phyloP scores from a whole-genome alignment of 345 rosid genomes.

The Aquilaria yunnanensis region DNA sequence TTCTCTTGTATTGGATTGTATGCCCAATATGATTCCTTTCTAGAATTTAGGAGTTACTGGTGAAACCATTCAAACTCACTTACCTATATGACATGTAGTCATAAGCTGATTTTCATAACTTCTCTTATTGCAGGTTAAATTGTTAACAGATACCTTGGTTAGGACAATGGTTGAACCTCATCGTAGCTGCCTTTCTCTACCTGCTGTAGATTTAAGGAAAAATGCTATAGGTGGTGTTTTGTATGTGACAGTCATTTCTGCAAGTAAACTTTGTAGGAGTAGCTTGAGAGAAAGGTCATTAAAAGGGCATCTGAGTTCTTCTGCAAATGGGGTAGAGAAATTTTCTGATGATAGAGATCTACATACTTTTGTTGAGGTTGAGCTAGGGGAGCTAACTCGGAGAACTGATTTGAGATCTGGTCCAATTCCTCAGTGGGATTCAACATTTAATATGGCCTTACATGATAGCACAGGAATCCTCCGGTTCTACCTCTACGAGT shows the following conservation, averaged over 20 bases:
- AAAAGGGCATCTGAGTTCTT: conserved; percentile 35
- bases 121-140: conserved; percentile 47
- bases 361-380: conserved; percentile 88
- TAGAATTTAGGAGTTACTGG: not conserved
- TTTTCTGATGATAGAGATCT: conserved; percentile 43
- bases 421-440: conserved; percentile 66
- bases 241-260: conserved; percentile 71
- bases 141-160: conserved; percentile 70
- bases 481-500: conserved; percentile 64
- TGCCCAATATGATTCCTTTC: not conserved
- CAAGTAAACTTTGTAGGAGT: conserved; percentile 50
- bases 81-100: not conserved
- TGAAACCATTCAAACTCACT: not conserved
- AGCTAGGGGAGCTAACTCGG: conserved; percentile 75
- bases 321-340: conserved; percentile 29
- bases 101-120: conserved; percentile 1
- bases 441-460: conserved; percentile 88
- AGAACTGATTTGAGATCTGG: conserved; percentile 59
- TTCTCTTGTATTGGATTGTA: not conserved
- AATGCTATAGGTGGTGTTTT: conserved; percentile 78
- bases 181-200: conserved; percentile 70
- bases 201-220: conserved; percentile 73
- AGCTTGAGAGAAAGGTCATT: conserved; percentile 57
- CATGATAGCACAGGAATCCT: conserved; percentile 72
- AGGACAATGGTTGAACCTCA: conserved; percentile 97